Evolutionary conservation across 148 eudicot genomes (phyloP).

Genomic region (Arbutus unedo): DNA sequence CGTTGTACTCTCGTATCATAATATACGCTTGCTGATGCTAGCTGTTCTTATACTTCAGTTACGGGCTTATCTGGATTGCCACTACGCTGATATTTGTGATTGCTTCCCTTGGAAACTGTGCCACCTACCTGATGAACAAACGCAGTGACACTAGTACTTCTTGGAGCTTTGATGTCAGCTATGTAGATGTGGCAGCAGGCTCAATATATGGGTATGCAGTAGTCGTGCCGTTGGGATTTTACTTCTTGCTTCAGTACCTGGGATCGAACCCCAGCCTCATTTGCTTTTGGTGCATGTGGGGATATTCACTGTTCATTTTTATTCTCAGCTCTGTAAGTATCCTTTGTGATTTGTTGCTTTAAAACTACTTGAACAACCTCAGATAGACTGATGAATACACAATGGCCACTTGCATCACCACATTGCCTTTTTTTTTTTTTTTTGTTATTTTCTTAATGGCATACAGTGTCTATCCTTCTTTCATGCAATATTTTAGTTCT

Average conservation of each 20-base stretch:
- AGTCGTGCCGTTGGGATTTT: constrained; percentile 77
- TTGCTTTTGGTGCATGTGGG: constrained; percentile 99
- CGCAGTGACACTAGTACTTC: constrained; percentile 44
- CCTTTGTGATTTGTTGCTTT: not conserved
- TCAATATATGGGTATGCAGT: constrained; percentile 79
- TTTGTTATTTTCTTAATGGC: not conserved
- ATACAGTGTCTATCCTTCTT: not conserved
- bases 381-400: not conserved
- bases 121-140: constrained; percentile 65
- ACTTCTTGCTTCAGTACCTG: constrained; percentile 85
- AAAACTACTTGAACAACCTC: too few relatives aligned
- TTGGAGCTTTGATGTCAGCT: constrained; percentile 85
- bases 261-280: constrained; percentile 80
- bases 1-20: not conserved
- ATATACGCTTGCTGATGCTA: not conserved
- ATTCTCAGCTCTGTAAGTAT: constrained; percentile 68
- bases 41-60: constrained; percentile 43
- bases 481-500: not conserved
- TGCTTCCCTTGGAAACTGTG: constrained; percentile 82
- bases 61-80: constrained; percentile 90
- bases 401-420: not conserved
- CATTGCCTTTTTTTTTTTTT: not conserved
- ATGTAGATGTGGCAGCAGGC: constrained; percentile 69
- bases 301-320: constrained; percentile 88
- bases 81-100: constrained; percentile 80